These are phyloP conservation scores for Limnanthes douglasii DNA, from an alignment of 345 rosid genomes.

Conservation along the genomic window DNA sequence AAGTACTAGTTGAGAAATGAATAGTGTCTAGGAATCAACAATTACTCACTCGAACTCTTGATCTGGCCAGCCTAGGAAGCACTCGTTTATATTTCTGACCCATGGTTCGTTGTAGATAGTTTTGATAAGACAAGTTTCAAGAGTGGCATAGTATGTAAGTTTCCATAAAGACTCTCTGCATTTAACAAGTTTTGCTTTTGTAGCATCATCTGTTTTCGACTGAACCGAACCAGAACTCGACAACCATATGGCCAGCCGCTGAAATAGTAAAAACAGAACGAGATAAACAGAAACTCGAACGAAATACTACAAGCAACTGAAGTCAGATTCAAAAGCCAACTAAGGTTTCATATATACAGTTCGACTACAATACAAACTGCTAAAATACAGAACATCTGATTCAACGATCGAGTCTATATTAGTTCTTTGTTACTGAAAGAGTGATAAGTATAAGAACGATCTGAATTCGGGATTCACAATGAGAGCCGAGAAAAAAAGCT, in stretches of 20 bases:
- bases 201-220: slow-evolving; percentile 32
- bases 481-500: slow-evolving; percentile 8
- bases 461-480: neutral
- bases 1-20: too few species aligned
- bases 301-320: too few species aligned
- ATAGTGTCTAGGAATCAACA: too few species aligned
- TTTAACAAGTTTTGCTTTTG: slow-evolving; percentile 37
- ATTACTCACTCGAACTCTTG: slow-evolving; percentile 71
- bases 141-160: slow-evolving; percentile 46
- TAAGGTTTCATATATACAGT: too few species aligned
- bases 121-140: slow-evolving; percentile 47
- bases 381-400: too few species aligned
- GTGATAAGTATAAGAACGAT: neutral
- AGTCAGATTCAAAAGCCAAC: too few species aligned
- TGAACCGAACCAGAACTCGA: slow-evolving; percentile 20
- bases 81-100: slow-evolving; percentile 43
- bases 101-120: slow-evolving; percentile 50
- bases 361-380: too few species aligned
- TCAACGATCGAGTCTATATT: neutral
- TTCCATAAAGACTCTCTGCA: slow-evolving; percentile 94
- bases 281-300: neutral
- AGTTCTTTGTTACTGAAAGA: neutral
- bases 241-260: slow-evolving; percentile 65
- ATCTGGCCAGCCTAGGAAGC: slow-evolving; percentile 76
- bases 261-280: slow-evolving; percentile 7